These are phyloP conservation scores for Microcyclospora tardicrescens DNA, from an alignment of 2,329 filamentous ascomycete species.

Conservation along the genomic window DNA sequence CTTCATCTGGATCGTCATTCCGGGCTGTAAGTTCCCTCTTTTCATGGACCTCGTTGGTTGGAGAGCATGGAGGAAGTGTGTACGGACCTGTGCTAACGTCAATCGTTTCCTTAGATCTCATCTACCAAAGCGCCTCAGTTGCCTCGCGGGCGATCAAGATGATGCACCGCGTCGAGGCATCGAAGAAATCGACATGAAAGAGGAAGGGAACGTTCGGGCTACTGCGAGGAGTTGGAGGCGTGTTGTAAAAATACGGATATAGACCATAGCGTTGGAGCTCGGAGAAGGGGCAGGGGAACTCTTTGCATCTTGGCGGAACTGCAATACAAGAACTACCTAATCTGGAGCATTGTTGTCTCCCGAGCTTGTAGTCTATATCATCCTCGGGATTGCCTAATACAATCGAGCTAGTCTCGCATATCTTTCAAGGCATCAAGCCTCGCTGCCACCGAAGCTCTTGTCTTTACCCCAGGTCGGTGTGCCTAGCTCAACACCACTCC, in stretches of 20 bases:
- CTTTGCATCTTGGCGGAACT: no score
- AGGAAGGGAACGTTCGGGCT: no score
- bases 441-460: neutral
- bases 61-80: neutral
- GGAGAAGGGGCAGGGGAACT: no score
- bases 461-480: constrained; percentile 13
- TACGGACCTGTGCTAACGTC: constrained; percentile 4
- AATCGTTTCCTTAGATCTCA: constrained; percentile 11
- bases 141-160: constrained; percentile 13
- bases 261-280: no score
- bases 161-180: constrained; percentile 9
- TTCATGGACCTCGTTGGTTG: neutral
- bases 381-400: no score
- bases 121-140: constrained; percentile 14
- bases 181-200: constrained; percentile 13
- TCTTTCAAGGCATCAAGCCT: no score
- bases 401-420: no score
- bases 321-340: no score
- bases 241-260: no score
- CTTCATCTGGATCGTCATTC: constrained; percentile 52
- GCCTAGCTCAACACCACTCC: constrained; percentile 14
- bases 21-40: constrained; percentile 34
- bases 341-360: no score
- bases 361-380: no score
- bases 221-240: no score